Evolutionary conservation across 2,329 filamentous ascomycete species (phyloP).

Genomic region (Tolypocladium inflatum): DNA sequence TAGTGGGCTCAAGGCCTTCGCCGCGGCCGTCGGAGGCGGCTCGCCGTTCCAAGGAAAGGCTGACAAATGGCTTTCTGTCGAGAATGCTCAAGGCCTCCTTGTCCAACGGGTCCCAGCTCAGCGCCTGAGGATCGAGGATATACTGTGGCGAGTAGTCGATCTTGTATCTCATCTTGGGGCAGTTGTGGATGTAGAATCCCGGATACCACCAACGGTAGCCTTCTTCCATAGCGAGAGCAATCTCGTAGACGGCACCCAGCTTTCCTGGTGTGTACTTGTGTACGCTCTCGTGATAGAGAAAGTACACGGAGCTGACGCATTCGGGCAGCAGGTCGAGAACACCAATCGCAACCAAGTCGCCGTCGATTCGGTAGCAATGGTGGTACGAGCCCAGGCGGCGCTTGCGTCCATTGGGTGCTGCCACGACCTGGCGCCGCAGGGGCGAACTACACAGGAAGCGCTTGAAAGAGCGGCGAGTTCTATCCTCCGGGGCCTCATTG

Average conservation of each 20-base stretch:
- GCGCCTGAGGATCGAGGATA: slow-evolving; percentile 59
- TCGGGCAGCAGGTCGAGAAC: slow-evolving; percentile 70
- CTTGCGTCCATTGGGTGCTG: slow-evolving; percentile 37
- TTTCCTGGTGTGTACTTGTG: slow-evolving; percentile 64
- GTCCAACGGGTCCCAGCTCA: slow-evolving; percentile 53
- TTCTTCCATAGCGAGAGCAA: slow-evolving; percentile 56
- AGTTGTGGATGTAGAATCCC: slow-evolving; percentile 73
- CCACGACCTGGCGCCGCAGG: slow-evolving; percentile 36
- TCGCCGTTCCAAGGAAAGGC: slow-evolving; percentile 28
- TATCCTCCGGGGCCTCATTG: slow-evolving; percentile 50
- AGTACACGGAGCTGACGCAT: slow-evolving; percentile 74
- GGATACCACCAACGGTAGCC: slow-evolving; percentile 72
- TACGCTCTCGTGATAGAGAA: slow-evolving; percentile 70
- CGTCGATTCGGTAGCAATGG: slow-evolving; percentile 73
- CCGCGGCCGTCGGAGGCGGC: neutral
- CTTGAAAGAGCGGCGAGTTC: slow-evolving; percentile 53
- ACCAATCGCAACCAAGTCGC: slow-evolving; percentile 63
- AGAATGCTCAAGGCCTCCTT: slow-evolving; percentile 36
- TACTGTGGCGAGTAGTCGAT: slow-evolving; percentile 68
- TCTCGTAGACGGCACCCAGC: slow-evolving; percentile 64
- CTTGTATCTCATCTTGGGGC: slow-evolving; percentile 79
- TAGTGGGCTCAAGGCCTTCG: neutral
- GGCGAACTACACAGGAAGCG: slow-evolving; percentile 69
- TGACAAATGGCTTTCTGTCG: slow-evolving; percentile 48
- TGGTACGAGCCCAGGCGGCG: slow-evolving; percentile 64